phyloP scores from a whole-genome alignment of 2,329 filamentous ascomycete species.

The Tothia fuscella region DNA sequence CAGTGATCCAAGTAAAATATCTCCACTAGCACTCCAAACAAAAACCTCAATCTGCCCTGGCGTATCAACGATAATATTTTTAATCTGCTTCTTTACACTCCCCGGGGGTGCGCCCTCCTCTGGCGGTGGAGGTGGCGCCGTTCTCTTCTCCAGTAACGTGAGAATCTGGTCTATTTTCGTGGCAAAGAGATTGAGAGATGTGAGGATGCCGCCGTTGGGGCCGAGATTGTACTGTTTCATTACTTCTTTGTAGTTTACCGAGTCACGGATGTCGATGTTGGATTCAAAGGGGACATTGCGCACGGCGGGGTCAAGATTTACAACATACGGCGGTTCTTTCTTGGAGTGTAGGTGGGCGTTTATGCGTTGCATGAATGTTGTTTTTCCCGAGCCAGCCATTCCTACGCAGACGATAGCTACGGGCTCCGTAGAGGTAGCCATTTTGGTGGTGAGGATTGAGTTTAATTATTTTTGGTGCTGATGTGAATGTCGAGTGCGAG shows the following conservation, averaged over 20 bases:
- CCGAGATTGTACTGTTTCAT: constrained; percentile 99
- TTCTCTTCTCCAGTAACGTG: constrained; percentile 76
- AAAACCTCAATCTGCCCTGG: constrained; percentile 98
- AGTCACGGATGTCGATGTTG: constrained; percentile 98
- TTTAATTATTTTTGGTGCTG: too few relatives aligned
- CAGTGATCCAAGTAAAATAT: constrained; percentile 83
- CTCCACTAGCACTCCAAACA: constrained; percentile 92
- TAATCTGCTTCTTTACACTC: constrained; percentile 24
- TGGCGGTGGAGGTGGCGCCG: constrained; percentile 34
- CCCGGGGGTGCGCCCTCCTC: neutral
- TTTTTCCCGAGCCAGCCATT: constrained; percentile 98
- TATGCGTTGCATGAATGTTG: constrained; percentile 99
- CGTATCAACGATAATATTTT: constrained; percentile 86
- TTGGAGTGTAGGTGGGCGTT: constrained; percentile 82
- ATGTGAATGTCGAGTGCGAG: too few relatives aligned
- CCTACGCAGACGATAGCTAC: constrained; percentile 86
- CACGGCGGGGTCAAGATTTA: constrained; percentile 95
- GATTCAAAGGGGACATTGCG: constrained; percentile 86
- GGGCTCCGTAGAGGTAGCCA: constrained; percentile 29
- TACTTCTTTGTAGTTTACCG: constrained; percentile 98
- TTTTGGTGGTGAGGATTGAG: neutral
- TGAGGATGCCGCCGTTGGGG: constrained; percentile 93
- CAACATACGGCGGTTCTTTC: constrained; percentile 75
- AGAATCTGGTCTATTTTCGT: constrained; percentile 98
- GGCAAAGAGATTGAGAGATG: constrained; percentile 88